Conservation (phyloP, 345 rosid genomes). For the Hirschfeldia incana region DNA sequence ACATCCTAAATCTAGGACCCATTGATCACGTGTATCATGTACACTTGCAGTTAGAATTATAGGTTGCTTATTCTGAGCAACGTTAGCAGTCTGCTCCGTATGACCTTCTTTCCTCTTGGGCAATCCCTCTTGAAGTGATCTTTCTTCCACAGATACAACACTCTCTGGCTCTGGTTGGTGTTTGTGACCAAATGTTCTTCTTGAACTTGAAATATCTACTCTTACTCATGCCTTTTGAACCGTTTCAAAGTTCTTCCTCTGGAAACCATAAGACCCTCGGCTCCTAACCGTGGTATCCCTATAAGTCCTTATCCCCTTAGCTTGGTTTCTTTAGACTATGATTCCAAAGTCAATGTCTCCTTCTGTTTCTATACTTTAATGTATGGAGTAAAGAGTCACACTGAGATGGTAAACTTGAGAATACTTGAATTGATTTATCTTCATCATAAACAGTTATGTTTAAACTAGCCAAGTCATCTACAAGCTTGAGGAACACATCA, state of each 20-base stretch:
- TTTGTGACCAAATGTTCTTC: neutral
- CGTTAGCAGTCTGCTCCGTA: neutral
- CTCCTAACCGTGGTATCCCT: neutral
- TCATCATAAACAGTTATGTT: no score
- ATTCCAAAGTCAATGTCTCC: no score
- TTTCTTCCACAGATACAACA: neutral
- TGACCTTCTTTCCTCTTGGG: neutral
- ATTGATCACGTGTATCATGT: neutral
- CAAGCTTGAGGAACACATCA: no score
- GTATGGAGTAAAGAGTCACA: no score
- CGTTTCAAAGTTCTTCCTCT: neutral
- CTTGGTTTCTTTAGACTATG: neutral
- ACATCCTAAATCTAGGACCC: neutral
- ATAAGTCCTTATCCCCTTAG: neutral
- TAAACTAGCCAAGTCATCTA: no score
- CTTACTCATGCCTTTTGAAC: neutral
- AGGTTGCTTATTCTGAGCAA: neutral
- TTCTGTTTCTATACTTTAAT: no score
- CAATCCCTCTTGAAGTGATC: neutral
- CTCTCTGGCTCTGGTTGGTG: neutral
- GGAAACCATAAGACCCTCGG: neutral
- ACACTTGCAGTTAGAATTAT: neutral
- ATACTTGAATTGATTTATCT: no score
- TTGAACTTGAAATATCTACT: neutral
- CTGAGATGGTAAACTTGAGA: no score